These are phyloP conservation scores for Barnettozyma sp. DNA, from an alignment of 805 yeast species.

Conservation along the genomic window DNA sequence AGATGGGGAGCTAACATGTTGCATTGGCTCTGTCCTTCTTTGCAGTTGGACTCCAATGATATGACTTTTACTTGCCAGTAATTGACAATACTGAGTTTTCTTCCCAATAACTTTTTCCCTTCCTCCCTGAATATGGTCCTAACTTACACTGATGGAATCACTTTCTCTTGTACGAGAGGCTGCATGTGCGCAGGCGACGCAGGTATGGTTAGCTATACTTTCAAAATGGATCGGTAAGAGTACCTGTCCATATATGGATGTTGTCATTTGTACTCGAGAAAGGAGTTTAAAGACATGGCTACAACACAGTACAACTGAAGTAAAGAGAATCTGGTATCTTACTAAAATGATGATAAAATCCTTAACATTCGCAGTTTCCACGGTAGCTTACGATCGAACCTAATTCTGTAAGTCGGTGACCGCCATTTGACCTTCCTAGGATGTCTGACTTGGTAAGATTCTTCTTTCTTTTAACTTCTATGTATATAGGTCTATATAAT, in stretches of 20 bases:
- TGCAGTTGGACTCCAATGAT: slow-evolving; percentile 26
- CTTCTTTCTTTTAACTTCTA: not conserved
- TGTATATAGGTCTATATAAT: slow-evolving; percentile 18
- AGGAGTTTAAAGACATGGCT: too few species aligned
- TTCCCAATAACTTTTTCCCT: too few species aligned
- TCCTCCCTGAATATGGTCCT: too few species aligned
- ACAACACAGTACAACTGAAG: too few species aligned
- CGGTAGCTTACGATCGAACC: slow-evolving; percentile 88
- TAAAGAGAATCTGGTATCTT: too few species aligned
- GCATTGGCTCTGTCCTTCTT: slow-evolving; percentile 24
- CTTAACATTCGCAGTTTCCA: slow-evolving; percentile 92
- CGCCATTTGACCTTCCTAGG: slow-evolving; percentile 87
- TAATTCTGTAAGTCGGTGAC: slow-evolving; percentile 78
- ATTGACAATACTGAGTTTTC: slow-evolving; percentile 50
- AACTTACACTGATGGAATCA: too few species aligned
- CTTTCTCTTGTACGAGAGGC: too few species aligned
- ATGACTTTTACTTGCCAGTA: slow-evolving; percentile 88
- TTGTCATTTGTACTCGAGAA: too few species aligned
- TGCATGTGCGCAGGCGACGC: too few species aligned
- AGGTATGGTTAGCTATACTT: slow-evolving; percentile 4
- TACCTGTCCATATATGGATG: slow-evolving; percentile 8
- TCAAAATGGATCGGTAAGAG: slow-evolving; percentile 8
- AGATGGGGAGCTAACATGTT: slow-evolving; percentile 49
- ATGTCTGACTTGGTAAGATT: slow-evolving; percentile 60
- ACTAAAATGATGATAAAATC: slow-evolving; percentile 66